Base-by-base conservation (phyloP, 805 yeast species). In the Kluyveromyces siamensis region DNA sequence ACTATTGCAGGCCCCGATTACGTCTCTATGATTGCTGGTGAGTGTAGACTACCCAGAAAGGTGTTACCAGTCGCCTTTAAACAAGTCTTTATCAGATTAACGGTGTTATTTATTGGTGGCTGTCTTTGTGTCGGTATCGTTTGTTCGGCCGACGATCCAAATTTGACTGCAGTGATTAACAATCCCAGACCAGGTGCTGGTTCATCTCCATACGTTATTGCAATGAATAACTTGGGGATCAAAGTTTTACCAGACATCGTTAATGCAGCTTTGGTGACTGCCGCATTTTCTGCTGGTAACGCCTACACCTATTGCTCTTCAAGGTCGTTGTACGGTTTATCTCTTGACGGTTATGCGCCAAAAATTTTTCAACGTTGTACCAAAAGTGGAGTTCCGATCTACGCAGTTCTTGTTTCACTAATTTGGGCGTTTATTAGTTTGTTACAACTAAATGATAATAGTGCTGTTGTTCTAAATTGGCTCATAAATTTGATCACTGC, bases 1-100 rank as follows among this genome's bases (percentile, higher is more conserved):
- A 84, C 93, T 13, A 80, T 85, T 54, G 87, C 87, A 2, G 96
- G 95, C 0, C 95, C 96, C 1, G 96, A 88, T 65, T 84, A 85
- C 57, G 77, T 88, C 36, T 76, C 91, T 1, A 82, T 85, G 85
- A 80, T 87, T 35, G 95, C 95, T 2, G 88, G 95, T 43, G 96
- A 88, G 62, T 80, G 87, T 2, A 69, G 75, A 35, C 72, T 80
- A 55, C 95, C 95, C 9, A 74, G 91, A 46, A 76, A 76, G 48
- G 80, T 80, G 6, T 69, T 88, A 61, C 89, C 93, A n/a, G 74
- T 73, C 33, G 96, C 95, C 0, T 86, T 82, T 70, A 82, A 79
- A 54, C 84, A 83, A 48, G 87, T 87, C 16, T 80, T 86, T 51
- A 73, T 74, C 58, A 74, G 96, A 54, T 71, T 88, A 51, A 72